Evolutionary conservation across 139 green algal genomes (phyloP).

Genomic region (Limnomonas spitsbergensis): DNA sequence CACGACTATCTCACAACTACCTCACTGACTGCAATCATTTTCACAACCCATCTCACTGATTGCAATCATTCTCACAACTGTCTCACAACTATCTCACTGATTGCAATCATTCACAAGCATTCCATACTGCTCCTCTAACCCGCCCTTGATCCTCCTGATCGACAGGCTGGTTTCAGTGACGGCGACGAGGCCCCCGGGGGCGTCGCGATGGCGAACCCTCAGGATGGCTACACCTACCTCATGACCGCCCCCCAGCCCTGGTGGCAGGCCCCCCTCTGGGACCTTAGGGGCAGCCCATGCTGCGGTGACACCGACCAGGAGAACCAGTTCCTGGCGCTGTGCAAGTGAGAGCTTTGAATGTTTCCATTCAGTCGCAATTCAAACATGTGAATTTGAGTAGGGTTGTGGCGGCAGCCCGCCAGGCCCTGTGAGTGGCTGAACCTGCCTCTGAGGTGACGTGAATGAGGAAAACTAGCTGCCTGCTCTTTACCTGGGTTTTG

Average conservation of each 20-base stretch:
- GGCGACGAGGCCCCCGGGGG: background rate
- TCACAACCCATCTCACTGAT: too few species aligned
- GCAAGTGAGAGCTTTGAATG: background rate
- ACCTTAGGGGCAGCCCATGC: conserved; percentile 32
- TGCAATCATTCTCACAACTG: too few species aligned
- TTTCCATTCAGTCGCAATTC: background rate
- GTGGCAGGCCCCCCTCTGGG: conserved; percentile 35
- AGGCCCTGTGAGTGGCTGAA: too few species aligned
- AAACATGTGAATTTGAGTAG: background rate
- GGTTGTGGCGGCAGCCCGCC: too few species aligned
- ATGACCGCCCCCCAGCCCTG: conserved; percentile 28
- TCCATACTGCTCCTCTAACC: too few species aligned
- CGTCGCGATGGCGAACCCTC: background rate
- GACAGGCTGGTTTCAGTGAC: conserved; percentile 2
- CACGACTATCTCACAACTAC: too few species aligned
- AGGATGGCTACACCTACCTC: conserved; percentile 11
- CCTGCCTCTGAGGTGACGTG: too few species aligned
- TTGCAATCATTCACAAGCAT: too few species aligned
- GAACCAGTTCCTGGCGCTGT: conserved; percentile 7
- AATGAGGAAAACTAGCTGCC: too few species aligned
- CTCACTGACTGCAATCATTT: too few species aligned
- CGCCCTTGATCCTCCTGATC: background rate
- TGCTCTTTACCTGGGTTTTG: too few species aligned
- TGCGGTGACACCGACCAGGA: conserved; percentile 28
- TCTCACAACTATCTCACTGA: too few species aligned